A percentile compares a stretch with the other conserved stretches of the same genome.
These are phyloP conservation scores for Fistulinella prunicolor DNA, from an alignment of 768 basidiomycete genomes.

Conservation along the genomic window DNA sequence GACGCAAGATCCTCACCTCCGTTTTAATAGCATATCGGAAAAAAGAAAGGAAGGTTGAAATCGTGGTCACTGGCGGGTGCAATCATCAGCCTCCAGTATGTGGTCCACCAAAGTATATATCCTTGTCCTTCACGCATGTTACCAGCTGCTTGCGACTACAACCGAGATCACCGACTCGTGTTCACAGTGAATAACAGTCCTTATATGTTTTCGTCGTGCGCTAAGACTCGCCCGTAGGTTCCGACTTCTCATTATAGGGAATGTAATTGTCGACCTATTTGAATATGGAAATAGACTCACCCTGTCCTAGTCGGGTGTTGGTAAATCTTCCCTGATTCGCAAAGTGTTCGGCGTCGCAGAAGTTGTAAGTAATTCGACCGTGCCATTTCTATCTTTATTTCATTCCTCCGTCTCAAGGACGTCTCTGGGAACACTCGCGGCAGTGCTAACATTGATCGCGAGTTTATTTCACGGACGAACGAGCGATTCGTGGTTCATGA, in stretches of 20 bases:
- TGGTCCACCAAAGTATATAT: not conserved
- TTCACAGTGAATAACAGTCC: slow-evolving; percentile 3
- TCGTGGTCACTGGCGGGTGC: slow-evolving; percentile 6
- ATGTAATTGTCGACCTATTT: not conserved
- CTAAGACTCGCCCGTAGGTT: slow-evolving; percentile 3
- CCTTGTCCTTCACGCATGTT: not conserved
- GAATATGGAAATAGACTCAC: not conserved
- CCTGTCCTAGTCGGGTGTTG: slow-evolving; percentile 11
- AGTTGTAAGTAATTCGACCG: slow-evolving; percentile 6
- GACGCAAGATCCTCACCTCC: not conserved
- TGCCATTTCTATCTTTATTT: not conserved
- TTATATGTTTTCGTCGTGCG: not conserved
- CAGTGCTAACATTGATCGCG: slow-evolving; percentile 7
- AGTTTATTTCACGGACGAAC: slow-evolving; percentile 15
- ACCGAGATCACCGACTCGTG: slow-evolving; percentile 8
- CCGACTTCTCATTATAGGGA: slow-evolving; percentile 16
- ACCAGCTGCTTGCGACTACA: slow-evolving; percentile 9
- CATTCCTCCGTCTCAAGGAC: not conserved
- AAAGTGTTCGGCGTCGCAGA: slow-evolving; percentile 11
- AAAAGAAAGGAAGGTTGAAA: slow-evolving; percentile 5
- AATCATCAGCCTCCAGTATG: slow-evolving; percentile 3
- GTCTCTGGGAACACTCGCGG: slow-evolving; percentile 5
- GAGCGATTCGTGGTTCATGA: slow-evolving; percentile 16
- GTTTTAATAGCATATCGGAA: slow-evolving; percentile 10
- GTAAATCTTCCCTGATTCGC: slow-evolving; percentile 13